phyloP scores from a whole-genome alignment of 805 yeast genomes.

The Phaffomyces antillensis region DNA sequence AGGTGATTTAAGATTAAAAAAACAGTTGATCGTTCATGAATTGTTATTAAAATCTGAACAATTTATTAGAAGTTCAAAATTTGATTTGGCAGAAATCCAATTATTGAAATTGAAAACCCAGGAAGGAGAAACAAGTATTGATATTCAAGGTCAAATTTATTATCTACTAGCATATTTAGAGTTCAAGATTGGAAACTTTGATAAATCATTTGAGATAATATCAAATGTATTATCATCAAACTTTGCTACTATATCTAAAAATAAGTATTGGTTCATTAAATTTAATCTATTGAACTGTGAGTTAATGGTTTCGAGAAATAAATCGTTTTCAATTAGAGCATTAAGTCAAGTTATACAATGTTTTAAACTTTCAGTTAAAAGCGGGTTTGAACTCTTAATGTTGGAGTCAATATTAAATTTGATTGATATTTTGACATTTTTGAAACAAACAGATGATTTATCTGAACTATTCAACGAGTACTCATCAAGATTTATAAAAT shows the following conservation, averaged over 20 bases:
- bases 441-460: conserved; percentile 39
- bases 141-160: conserved; percentile 23
- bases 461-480: conserved; percentile 31
- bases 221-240: conserved; percentile 6
- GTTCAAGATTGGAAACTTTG: conserved; percentile 18
- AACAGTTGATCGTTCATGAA: conserved; percentile 34
- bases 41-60: conserved; percentile 32
- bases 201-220: conserved; percentile 18
- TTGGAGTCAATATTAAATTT: conserved; percentile 43
- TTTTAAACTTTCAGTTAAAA: conserved; percentile 38
- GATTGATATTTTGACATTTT: conserved; percentile 34
- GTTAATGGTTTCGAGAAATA: conserved; percentile 28
- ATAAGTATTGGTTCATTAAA: conserved; percentile 38
- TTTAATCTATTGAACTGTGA: conserved; percentile 41
- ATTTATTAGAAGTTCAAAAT: conserved; percentile 23
- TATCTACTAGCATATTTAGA: conserved; percentile 21
- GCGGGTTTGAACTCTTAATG: conserved; percentile 38
- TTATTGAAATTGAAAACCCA: conserved; percentile 19
- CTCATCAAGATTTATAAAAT: conserved; percentile 39
- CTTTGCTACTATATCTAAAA: conserved; percentile 17
- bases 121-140: conserved; percentile 17
- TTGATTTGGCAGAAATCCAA: conserved; percentile 19
- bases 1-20: conserved; percentile 25
- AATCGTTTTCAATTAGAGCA: conserved; percentile 42
- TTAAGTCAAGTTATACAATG: conserved; percentile 43